phyloP scores from a whole-genome alignment of 2,329 filamentous ascomycete genomes.

The Exophiala alcalophila region DNA sequence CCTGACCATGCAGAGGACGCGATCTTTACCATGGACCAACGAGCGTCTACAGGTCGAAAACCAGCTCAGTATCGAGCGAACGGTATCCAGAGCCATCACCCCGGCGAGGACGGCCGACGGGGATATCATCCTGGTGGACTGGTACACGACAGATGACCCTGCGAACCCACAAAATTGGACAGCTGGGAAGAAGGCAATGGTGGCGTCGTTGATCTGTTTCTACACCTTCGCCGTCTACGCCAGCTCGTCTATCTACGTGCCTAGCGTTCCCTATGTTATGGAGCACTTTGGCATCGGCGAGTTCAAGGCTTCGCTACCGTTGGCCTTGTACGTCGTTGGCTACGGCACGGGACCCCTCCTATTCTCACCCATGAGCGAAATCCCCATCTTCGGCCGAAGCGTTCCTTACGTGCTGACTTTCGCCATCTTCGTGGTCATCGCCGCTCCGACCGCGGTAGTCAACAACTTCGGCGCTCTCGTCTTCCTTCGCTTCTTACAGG shows the following conservation, averaged over 20 bases:
- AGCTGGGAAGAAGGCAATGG: conserved; percentile 28
- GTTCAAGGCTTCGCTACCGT: conserved; percentile 32
- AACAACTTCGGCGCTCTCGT: conserved; percentile 62
- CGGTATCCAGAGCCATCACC: conserved; percentile 32
- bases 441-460: conserved; percentile 61
- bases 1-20: conserved; percentile 17
- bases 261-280: conserved; percentile 28
- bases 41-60: conserved; percentile 33
- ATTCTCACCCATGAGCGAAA: conserved; percentile 65
- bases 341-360: conserved; percentile 56
- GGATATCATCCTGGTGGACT: conserved; percentile 35
- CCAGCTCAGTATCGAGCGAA: conserved; percentile 29
- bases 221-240: conserved; percentile 40
- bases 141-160: conserved; percentile 50
- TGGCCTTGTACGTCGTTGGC: conserved; percentile 36
- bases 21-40: conserved; percentile 27
- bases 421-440: conserved; percentile 64
- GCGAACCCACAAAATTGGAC: conserved; percentile 48
- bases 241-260: conserved; percentile 34
- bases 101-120: conserved; percentile 36
- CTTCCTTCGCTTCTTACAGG: conserved; percentile 61
- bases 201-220: conserved; percentile 30
- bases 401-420: conserved; percentile 67
- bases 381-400: conserved; percentile 58
- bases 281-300: conserved; percentile 31